phyloP scores from a whole-genome alignment of 2,329 filamentous ascomycete species.

The Colletotrichum chlorophyti region DNA sequence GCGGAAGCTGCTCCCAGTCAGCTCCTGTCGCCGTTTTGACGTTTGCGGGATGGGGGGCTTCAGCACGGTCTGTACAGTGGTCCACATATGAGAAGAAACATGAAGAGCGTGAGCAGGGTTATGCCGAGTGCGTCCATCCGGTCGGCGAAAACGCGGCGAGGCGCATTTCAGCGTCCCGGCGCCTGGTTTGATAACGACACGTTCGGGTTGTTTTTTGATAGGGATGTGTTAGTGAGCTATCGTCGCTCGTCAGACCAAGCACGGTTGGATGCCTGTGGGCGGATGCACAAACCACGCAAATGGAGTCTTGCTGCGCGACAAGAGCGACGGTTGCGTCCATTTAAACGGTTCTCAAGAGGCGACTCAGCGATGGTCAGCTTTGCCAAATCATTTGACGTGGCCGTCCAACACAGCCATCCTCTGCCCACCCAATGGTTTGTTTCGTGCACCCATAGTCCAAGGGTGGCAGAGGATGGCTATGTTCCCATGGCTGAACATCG shows the following conservation, averaged over 20 bases:
- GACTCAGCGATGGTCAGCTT: not conserved
- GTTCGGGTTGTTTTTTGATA: not conserved
- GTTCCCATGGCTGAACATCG: no score
- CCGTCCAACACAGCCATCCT: not conserved
- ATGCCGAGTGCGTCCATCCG: constrained; percentile 24
- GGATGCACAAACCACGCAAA: no score
- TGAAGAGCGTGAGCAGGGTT: constrained; percentile 22
- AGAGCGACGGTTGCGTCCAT: not conserved
- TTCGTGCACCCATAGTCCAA: no score
- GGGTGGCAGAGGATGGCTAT: no score
- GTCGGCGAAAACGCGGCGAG: not conserved
- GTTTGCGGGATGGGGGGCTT: not conserved
- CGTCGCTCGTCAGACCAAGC: no score
- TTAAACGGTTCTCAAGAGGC: not conserved
- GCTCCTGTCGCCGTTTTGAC: not conserved
- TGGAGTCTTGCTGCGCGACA: no score
- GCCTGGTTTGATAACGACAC: not conserved
- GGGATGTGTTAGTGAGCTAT: not conserved
- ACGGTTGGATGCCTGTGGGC: no score
- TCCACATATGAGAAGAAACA: constrained; percentile 13
- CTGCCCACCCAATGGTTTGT: no score
- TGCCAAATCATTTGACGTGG: not conserved
- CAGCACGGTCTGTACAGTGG: constrained; percentile 21
- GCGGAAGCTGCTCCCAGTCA: constrained; percentile 11
- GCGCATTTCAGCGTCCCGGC: constrained; percentile 8